Base-by-base conservation (phyloP, 129 eudicot genomes). In the Sambucus nigra region DNA sequence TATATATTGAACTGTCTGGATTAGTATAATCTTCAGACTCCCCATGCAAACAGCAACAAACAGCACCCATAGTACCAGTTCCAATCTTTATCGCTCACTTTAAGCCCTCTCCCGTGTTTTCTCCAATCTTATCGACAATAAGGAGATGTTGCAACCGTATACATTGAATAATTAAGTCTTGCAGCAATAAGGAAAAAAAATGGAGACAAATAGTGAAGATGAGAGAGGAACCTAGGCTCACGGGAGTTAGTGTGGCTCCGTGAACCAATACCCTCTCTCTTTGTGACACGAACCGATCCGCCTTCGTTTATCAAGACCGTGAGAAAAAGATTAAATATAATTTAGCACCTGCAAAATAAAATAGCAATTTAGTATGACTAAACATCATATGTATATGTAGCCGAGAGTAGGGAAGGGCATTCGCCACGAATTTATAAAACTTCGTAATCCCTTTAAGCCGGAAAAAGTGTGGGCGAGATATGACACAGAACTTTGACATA, bases 21-120 rank as follows among this genome's bases (percentile, higher is more conserved):
- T 80, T 75, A 42, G 76, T 70, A 44, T 75, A 73, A 74, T 88
- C 97, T 72, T 80, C 95, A 24, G 63, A 84, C 7, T 88, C 97
- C 46, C 81, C 83, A 33, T 80, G 78, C 80, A 88, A 61, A 70
- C 94, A 88, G 73, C 92, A 84, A 68, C 97, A 88, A 68, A 73
- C 75, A 44, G 82, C 71, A 55, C 97, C 97, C 97, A 88, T 88
- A 65, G 44, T 67, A 31, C 67, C 63, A 53, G 59, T 42, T 16
- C 14, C 21, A n/a, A 11, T 16, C 14, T 29, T 2, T 21, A 7
- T 51, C 25, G 2, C 5, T 14, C 40, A n/a, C 42, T 25, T 6
- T 1, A 2, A 27, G 18, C 14, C 25, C 44, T 27, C 15, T 29
- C 22, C 26, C 6, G 13, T 24, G 44, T 12, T 59, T n/a, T 33